Base-by-base conservation (phyloP, 1,139 yeast genomes). In the Debaryomycetaceae sp. region DNA sequence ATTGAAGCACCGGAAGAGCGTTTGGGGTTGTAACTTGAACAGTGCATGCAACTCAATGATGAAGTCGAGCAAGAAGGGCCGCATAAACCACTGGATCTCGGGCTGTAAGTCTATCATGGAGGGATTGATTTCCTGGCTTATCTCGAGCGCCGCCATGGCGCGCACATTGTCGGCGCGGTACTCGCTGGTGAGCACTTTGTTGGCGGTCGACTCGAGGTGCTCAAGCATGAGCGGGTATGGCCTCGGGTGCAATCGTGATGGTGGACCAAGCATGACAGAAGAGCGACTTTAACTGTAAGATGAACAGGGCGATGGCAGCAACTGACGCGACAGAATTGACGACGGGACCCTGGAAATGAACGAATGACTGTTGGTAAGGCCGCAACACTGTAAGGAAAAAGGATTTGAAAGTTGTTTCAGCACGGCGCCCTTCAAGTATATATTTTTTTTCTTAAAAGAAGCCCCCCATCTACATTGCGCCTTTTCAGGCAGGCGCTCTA, bases 71-170 rank as follows among this genome's bases (percentile, higher is more conserved):
- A 89, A 66, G 46, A 76, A 83, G 1, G 96, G 95, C 44, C 97
- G 73, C 95, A 89, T 86, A 49, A 71, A 78, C 95, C 96, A 86
- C 46, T 81, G 81, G 35, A 89, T 73, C 56, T 91, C 96, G 0
- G 96, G 96, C 56, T 91, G 98, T 34, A 81, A 62, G 45, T 83
- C 94, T 39, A 89, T 84, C 88, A 86, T 81, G 28, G 78, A 50
- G 3, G 81, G 74, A 43, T 76, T 77, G 28, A 76, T 60, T n/a
- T 42, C 41, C 24, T 57, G 54, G 20, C 45, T 44, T 8, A 55
- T 38, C 41, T 69, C 75, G 15, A 63, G 45, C 2, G 22, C 38
- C 28, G 58, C 41, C 46, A 58, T 43, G 26, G 59, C 56, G 34
- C 49, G 46, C 34, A 43, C 56, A 31, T 56, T 58, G 47, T 49